phyloP scores from a whole-genome alignment of 768 basidiomycete species.

The Auricularia sp. region DNA sequence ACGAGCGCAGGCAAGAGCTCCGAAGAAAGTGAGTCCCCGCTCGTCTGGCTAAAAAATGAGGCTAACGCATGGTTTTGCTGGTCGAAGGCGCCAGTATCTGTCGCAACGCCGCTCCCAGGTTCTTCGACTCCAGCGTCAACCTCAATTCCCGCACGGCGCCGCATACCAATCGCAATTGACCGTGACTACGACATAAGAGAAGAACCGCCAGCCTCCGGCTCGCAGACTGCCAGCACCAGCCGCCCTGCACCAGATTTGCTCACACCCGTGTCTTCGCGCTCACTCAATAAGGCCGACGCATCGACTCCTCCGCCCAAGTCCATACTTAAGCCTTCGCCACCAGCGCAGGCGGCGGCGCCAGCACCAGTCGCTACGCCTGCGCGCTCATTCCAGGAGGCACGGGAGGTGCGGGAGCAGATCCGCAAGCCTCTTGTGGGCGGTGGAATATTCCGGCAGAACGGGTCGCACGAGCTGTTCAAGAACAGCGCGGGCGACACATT shows the following conservation, averaged over 20 bases:
- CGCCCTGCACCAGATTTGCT: not conserved
- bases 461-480: conserved; percentile 46
- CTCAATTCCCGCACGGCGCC: conserved; percentile 1
- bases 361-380: conserved; percentile 6
- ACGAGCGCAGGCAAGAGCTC: conserved; percentile 25
- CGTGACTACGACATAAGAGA: not conserved
- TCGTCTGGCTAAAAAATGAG: not conserved
- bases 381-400: conserved; percentile 46
- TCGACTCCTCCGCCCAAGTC: conserved; percentile 9
- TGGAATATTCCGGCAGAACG: conserved; percentile 61
- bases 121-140: not conserved
- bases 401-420: conserved; percentile 39
- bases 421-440: conserved; percentile 44
- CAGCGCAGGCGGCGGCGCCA: conserved; percentile 9
- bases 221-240: not conserved
- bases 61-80: not conserved
- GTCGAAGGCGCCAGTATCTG: not conserved
- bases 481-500: conserved; percentile 11
- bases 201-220: not conserved
- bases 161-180: conserved; percentile 12
- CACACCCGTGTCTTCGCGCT: not conserved
- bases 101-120: not conserved
- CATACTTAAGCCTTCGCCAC: not conserved
- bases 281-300: not conserved
- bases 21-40: conserved; percentile 14